Conservation (phyloP, 371 early-diverging fungal species). For the Lichtheimia ornata region DNA sequence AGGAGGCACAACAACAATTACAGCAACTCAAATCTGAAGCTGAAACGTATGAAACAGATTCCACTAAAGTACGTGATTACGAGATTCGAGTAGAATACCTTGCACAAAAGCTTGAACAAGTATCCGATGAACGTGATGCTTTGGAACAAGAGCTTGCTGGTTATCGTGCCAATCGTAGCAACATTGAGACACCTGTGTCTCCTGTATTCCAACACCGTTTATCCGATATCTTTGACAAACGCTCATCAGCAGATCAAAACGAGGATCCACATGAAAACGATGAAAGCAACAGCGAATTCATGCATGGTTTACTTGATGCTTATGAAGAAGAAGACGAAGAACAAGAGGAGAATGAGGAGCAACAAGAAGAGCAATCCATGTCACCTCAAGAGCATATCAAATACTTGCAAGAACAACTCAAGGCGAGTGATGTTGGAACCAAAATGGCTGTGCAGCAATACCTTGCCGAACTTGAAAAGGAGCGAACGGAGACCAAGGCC, state of each 20-base stretch:
- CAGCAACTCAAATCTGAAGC: conserved; percentile 28
- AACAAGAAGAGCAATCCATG: conserved; percentile 3
- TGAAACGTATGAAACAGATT: conserved; percentile 30
- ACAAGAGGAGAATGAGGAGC: conserved; percentile 5
- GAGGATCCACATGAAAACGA: conserved; percentile 5
- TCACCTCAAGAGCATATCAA: conserved; percentile 20
- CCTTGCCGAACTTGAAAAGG: conserved; percentile 32
- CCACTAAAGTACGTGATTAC: conserved; percentile 46
- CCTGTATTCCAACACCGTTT: conserved; percentile 22
- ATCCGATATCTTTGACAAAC: conserved; percentile 13
- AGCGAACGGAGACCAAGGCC: conserved; percentile 26
- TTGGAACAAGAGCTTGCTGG: conserved; percentile 30
- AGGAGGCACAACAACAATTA: conserved; percentile 24
- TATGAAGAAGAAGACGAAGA: conserved; percentile 32
- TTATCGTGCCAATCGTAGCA: conserved; percentile 17
- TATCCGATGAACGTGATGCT: conserved; percentile 40
- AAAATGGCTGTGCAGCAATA: conserved; percentile 39
- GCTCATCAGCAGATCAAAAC: conserved; percentile 16
- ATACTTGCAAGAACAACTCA: conserved; percentile 24
- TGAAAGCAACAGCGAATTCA: conserved; percentile 27
- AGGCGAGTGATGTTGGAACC: conserved; percentile 31
- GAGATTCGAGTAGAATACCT: conserved; percentile 48
- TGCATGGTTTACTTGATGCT: conserved; percentile 32
- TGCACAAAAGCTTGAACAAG: conserved; percentile 41
- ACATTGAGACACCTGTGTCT: conserved; percentile 23